phyloP scores from a whole-genome alignment of 805 yeast genomes.

The Suhomyces canberraensis region DNA sequence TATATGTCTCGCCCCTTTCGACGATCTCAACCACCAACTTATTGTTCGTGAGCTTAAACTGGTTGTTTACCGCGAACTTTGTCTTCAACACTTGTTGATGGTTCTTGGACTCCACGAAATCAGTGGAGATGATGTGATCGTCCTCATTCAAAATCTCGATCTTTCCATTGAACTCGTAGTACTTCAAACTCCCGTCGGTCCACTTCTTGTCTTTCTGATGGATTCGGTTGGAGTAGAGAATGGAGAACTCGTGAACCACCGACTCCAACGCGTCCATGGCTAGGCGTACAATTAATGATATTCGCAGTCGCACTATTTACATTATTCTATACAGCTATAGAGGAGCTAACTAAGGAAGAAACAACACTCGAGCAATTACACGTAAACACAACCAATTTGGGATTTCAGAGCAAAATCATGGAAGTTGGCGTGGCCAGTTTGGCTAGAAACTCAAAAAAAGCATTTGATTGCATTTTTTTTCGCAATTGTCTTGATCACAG shows the following conservation, averaged over 20 bases:
- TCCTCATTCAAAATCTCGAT: constrained; percentile 40
- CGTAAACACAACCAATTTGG: too few relatives aligned
- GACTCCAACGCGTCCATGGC: constrained; percentile 20
- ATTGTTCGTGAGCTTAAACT: constrained; percentile 25
- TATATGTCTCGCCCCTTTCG: constrained; percentile 1
- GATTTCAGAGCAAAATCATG: too few relatives aligned
- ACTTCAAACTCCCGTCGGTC: constrained; percentile 48
- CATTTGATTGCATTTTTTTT: too few relatives aligned
- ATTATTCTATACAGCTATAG: too few relatives aligned
- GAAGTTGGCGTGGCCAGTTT: too few relatives aligned
- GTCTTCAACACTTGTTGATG: constrained; percentile 13
- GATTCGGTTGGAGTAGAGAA: constrained; percentile 45
- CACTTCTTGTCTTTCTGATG: constrained; percentile 47
- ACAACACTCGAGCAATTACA: too few relatives aligned
- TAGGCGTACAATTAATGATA: too few relatives aligned
- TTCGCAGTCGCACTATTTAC: too few relatives aligned
- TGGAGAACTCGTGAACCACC: constrained; percentile 43
- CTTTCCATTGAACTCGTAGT: constrained; percentile 48
- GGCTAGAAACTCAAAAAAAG: too few relatives aligned
- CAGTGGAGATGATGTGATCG: constrained; percentile 30
- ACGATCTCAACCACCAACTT: constrained; percentile 17
- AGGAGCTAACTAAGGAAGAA: too few relatives aligned
- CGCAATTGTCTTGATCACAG: too few relatives aligned
- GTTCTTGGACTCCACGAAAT: constrained; percentile 24
- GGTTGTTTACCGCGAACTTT: constrained; percentile 14